Evolutionary conservation across 371 early-diverging fungal species (phyloP).

Genomic region (Mucor mucedo): DNA sequence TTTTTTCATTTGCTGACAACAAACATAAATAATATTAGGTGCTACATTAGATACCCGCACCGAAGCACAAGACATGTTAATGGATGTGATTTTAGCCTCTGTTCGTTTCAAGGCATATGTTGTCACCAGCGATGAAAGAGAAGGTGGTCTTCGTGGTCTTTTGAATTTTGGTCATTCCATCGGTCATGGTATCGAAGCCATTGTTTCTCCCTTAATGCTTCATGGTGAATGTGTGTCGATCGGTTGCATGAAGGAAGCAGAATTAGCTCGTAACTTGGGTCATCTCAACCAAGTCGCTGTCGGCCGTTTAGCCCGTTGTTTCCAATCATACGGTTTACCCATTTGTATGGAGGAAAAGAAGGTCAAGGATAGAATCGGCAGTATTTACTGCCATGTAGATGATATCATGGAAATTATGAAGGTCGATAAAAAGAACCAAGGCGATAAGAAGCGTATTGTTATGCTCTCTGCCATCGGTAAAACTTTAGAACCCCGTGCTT

Average conservation of each 20-base stretch:
- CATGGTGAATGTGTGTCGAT: conserved; percentile 97
- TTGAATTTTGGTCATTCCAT: conserved; percentile 98
- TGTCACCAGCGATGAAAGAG: conserved; percentile 95
- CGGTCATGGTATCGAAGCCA: conserved; percentile 96
- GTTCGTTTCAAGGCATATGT: conserved; percentile 93
- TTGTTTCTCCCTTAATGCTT: conserved; percentile 86
- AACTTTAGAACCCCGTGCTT: conserved; percentile 84
- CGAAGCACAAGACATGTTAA: conserved; percentile 66
- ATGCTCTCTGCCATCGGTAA: conserved; percentile 84
- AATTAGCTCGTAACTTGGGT: conserved; percentile 89
- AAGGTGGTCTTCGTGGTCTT: conserved; percentile 92
- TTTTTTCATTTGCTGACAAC: background rate
- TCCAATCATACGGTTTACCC: conserved; percentile 89
- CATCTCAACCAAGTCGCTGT: conserved; percentile 86
- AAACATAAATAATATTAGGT: conserved; percentile 35
- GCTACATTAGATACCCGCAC: conserved; percentile 69
- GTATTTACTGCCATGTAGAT: conserved; percentile 73
- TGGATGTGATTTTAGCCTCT: conserved; percentile 87
- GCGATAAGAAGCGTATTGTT: conserved; percentile 92
- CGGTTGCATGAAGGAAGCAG: conserved; percentile 95
- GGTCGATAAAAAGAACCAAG: conserved; percentile 96
- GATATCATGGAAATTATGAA: conserved; percentile 89
- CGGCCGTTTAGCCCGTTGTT: conserved; percentile 88
- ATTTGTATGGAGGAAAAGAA: conserved; percentile 81
- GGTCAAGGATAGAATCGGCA: conserved; percentile 69